Conservation (phyloP, 208 protist genomes). For the Spongospora subterranea region DNA sequence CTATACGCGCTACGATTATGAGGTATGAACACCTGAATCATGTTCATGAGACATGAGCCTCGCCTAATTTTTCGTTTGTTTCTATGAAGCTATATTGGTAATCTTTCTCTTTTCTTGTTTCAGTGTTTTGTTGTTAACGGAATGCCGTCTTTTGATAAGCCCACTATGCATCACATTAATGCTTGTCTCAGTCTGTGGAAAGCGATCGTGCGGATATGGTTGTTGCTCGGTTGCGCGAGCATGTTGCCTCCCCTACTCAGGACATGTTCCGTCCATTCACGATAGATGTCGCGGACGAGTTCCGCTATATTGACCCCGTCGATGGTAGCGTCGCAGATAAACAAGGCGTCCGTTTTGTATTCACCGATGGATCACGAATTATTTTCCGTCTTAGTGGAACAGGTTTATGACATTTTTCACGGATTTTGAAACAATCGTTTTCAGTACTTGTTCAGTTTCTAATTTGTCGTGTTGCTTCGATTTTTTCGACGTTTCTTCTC, state of each 20-base stretch:
- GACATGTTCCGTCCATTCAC: background rate
- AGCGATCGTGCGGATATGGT: conserved; percentile 35
- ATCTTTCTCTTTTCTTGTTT: conserved; percentile 9
- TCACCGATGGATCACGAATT: conserved; percentile 91
- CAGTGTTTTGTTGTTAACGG: background rate
- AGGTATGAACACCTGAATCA: conserved; percentile 79
- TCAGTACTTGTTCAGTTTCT: background rate
- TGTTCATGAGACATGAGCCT: background rate
- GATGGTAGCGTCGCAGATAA: conserved; percentile 81
- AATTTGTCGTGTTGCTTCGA: background rate
- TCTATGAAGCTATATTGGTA: conserved; percentile 16
- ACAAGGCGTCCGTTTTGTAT: conserved; percentile 88
- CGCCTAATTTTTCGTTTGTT: conserved; percentile 45
- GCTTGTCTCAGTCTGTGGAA: background rate
- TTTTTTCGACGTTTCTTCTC: background rate
- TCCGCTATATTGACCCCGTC: conserved; percentile 93
- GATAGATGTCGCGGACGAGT: conserved; percentile 83
- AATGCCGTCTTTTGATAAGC: no score
- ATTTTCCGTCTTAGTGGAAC: conserved; percentile 94
- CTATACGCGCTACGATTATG: conserved; percentile 95
- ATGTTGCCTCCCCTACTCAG: background rate
- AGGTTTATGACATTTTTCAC: conserved; percentile 65
- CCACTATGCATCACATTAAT: no score
- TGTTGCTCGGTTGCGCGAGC: conserved; percentile 19
- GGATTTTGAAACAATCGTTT: background rate